A percentile compares a stretch with the other conserved stretches of the same genome.
phyloP scores from a whole-genome alignment of 768 basidiomycete genomes.

The Naganishia vishniacii region DNA sequence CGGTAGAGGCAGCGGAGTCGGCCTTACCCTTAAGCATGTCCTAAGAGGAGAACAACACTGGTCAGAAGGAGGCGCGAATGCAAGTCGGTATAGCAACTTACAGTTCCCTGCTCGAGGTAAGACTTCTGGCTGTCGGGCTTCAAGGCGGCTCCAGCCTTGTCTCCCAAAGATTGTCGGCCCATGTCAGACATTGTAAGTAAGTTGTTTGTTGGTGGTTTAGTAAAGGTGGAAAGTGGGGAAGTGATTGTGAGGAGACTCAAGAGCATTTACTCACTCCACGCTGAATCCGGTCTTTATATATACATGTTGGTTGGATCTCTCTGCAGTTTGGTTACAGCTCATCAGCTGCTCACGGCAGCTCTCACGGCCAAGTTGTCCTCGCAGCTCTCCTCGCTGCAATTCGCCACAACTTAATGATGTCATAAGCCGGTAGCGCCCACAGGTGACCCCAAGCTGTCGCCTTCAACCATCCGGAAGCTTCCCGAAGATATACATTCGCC shows the following conservation, averaged over 20 bases:
- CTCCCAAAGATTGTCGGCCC: slow-evolving; percentile 45
- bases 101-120: slow-evolving; percentile 43
- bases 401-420: too few relatives aligned
- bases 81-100: too few relatives aligned
- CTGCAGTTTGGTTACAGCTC: too few relatives aligned
- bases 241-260: neutral
- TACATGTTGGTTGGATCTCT: neutral
- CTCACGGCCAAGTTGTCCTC: too few relatives aligned
- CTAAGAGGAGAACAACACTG: too few relatives aligned
- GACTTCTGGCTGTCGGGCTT: slow-evolving; percentile 46
- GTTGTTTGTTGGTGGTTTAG: slow-evolving; percentile 31
- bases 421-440: slow-evolving; percentile 1
- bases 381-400: too few relatives aligned
- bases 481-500: too few relatives aligned
- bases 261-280: neutral
- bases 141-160: slow-evolving; percentile 45
- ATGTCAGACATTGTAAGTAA: slow-evolving; percentile 45
- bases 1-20: slow-evolving; percentile 39
- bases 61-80: too few relatives aligned
- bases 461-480: too few relatives aligned
- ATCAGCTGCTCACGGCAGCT: too few relatives aligned
- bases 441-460: too few relatives aligned
- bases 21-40: slow-evolving; percentile 28
- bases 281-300: slow-evolving; percentile 12
- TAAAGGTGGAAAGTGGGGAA: slow-evolving; percentile 12